These are phyloP conservation scores for Ustilago sp. DNA, from an alignment of 1,284 basidiomycete genomes.

Conservation along the genomic window DNA sequence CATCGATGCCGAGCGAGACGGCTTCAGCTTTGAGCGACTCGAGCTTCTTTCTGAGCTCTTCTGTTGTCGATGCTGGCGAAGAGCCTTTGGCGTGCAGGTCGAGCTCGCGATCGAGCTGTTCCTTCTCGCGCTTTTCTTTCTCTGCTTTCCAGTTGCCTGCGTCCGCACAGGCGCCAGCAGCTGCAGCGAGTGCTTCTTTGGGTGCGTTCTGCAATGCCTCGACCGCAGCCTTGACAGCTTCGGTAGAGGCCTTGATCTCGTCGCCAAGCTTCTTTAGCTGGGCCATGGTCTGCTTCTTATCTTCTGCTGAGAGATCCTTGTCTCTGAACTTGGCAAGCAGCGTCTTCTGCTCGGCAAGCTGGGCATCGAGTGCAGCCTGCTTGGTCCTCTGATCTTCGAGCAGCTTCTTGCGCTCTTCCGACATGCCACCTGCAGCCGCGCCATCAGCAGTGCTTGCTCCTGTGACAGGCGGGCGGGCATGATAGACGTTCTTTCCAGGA, in stretches of 20 bases:
- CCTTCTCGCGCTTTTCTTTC: conserved; percentile 79
- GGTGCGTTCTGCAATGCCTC: conserved; percentile 67
- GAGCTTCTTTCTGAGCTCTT: conserved; percentile 81
- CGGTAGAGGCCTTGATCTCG: conserved; percentile 77
- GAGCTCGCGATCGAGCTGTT: conserved; percentile 76
- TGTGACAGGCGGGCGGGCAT: conserved; percentile 45
- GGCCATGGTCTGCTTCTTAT: conserved; percentile 84
- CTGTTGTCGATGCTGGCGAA: conserved; percentile 74
- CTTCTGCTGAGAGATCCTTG: conserved; percentile 76
- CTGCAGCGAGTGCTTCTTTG: conserved; percentile 41
- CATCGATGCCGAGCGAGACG: conserved; percentile 81
- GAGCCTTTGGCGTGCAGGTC: conserved; percentile 70
- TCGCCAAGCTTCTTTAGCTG: conserved; percentile 82
- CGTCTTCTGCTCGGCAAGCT: conserved; percentile 89
- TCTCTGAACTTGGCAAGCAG: conserved; percentile 79
- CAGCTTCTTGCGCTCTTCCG: conserved; percentile 68
- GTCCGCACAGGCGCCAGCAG: conserved; percentile 33
- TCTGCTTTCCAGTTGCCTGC: conserved; percentile 73
- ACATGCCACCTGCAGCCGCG: conserved; percentile 27
- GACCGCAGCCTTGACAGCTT: conserved; percentile 68
- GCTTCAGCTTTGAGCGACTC: conserved; percentile 87
- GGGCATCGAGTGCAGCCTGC: conserved; percentile 81
- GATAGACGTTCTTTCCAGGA: conserved; percentile 64
- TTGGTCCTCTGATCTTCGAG: conserved; percentile 74
- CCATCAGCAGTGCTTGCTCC: conserved; percentile 14